phyloP scores from a whole-genome alignment of 495 filamentous ascomycete genomes.

The Trichoderma asperelloides region DNA sequence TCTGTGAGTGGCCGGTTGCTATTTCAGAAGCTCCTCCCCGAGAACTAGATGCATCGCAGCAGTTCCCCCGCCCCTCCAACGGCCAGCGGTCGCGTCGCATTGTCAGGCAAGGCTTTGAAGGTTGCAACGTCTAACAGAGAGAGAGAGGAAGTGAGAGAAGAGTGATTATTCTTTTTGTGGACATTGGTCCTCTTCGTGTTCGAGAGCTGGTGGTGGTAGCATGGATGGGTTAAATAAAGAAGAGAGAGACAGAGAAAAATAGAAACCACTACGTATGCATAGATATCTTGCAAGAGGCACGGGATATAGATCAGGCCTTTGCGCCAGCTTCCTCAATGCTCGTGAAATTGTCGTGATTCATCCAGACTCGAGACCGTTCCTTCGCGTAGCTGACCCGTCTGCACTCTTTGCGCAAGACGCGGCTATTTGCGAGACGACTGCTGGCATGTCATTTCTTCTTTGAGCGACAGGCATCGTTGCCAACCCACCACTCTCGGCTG shows the following conservation, averaged over 20 bases:
- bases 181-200: no score
- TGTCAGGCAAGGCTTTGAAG: not conserved
- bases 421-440: not conserved
- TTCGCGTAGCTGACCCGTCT: not conserved
- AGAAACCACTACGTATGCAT: no score
- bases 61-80: slow-evolving; percentile 4
- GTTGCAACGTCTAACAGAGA: not conserved
- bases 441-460: not conserved
- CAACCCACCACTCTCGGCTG: not conserved
- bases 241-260: no score
- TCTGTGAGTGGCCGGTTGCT: slow-evolving; percentile 8
- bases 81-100: not conserved
- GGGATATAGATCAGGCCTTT: no score
- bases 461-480: not conserved
- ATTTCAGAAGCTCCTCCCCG: not conserved
- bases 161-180: not conserved
- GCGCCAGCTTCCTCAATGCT: no score
- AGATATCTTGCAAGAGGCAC: no score
- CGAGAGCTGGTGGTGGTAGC: no score
- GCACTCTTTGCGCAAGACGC: not conserved
- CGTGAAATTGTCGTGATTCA: not conserved
- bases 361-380: not conserved
- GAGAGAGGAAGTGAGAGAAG: not conserved
- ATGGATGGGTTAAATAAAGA: no score
- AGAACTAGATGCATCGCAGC: slow-evolving; percentile 7